Conservation (phyloP, 345 rosid species). For the Adansonia digitata region DNA sequence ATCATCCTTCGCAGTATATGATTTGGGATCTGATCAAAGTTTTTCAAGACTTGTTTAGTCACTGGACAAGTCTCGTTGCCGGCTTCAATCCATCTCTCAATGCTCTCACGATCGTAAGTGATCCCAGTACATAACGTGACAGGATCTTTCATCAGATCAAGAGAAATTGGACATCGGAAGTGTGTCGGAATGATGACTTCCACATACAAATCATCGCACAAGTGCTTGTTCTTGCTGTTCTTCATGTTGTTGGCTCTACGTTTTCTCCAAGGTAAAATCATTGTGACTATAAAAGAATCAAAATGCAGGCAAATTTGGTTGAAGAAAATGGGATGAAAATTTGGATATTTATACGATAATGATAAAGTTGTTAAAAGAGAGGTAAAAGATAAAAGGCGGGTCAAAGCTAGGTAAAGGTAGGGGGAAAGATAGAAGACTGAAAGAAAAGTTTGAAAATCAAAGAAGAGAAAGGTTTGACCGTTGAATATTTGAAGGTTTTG, state of each 20-base stretch:
- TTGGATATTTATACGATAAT: background rate
- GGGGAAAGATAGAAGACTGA: background rate
- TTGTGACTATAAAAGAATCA: background rate
- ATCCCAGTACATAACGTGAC: conserved; percentile 70
- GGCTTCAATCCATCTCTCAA: conserved; percentile 70
- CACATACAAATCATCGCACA: conserved; percentile 13
- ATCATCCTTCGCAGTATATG: conserved; percentile 65
- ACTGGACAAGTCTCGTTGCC: conserved; percentile 69
- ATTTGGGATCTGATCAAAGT: conserved; percentile 65
- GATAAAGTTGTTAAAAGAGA: too few species aligned
- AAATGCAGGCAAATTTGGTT: background rate
- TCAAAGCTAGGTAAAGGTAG: conserved; percentile 4
- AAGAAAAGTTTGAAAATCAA: background rate
- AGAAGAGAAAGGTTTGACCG: conserved; percentile 29
- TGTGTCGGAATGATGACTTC: conserved; percentile 48
- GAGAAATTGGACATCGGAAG: conserved; percentile 75
- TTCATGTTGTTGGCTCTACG: background rate
- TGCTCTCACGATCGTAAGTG: conserved; percentile 69
- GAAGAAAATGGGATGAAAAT: background rate
- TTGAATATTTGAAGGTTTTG: conserved; percentile 18
- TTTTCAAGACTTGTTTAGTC: conserved; percentile 43
- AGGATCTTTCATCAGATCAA: conserved; percentile 86
- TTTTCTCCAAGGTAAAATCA: conserved; percentile 44
- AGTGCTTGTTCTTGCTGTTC: background rate
- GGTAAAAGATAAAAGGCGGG: too few species aligned